Conservation (phyloP, 306 rosid genomes). For the Cicer pinnatifidum region DNA sequence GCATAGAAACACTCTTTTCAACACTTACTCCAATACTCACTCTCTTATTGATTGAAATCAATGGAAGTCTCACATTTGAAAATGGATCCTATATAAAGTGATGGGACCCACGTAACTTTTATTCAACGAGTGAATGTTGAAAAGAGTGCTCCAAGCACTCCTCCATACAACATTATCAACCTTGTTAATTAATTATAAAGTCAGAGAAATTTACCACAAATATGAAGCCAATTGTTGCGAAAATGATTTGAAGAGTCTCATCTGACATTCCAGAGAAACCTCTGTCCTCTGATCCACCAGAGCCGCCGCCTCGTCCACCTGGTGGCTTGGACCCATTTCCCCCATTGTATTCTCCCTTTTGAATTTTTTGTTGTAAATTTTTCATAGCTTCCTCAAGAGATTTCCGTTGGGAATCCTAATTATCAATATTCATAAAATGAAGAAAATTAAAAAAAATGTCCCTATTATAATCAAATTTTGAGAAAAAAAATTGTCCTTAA, state of each 20-base stretch:
- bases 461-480: too few species aligned
- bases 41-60: too few species aligned
- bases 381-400: slow-evolving; percentile 56
- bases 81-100: too few species aligned
- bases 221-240: slow-evolving; percentile 74
- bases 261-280: slow-evolving; percentile 56
- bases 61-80: too few species aligned
- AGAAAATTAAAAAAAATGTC: background rate
- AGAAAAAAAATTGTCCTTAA: too few species aligned
- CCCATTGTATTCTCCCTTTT: slow-evolving; percentile 54
- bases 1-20: background rate
- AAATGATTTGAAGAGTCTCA: slow-evolving; percentile 69
- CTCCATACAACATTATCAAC: background rate
- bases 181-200: background rate
- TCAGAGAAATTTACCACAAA: slow-evolving; percentile 62
- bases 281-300: slow-evolving; percentile 67
- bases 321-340: slow-evolving; percentile 56
- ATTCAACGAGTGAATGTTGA: too few species aligned
- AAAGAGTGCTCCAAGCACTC: too few species aligned
- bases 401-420: slow-evolving; percentile 59
- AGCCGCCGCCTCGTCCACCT: slow-evolving; percentile 46
- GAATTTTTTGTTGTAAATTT: slow-evolving; percentile 61
- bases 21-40: too few species aligned
- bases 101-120: too few species aligned
- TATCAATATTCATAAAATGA: slow-evolving; percentile 15